A percentile compares a stretch with the other conserved stretches of the same genome.
Evolutionary conservation across 257 asterid genomes (phyloP).

Genomic region (Agastache rugosa): DNA sequence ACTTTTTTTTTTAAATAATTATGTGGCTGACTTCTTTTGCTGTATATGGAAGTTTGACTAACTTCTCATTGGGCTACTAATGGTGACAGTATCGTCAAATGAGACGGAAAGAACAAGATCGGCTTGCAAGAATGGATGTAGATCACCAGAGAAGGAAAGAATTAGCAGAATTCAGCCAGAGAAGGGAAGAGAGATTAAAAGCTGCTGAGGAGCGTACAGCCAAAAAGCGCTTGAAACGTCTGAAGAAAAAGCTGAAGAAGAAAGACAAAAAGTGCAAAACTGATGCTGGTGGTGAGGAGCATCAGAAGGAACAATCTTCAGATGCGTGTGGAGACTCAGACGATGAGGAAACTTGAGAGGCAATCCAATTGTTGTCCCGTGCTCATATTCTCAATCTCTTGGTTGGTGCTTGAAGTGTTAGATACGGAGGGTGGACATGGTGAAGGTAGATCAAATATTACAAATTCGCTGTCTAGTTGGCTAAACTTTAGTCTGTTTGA

Average conservation of each 20-base stretch:
- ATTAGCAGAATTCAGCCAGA: conserved; percentile 66
- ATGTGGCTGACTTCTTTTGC: background rate
- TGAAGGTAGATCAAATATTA: conserved; percentile 16
- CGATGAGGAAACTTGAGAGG: conserved; percentile 43
- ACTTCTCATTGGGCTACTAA: conserved; percentile 24
- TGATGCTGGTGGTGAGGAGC: conserved; percentile 51
- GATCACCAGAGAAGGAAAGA: conserved; percentile 81
- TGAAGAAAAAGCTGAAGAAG: conserved; percentile 82
- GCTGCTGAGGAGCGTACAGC: conserved; percentile 93
- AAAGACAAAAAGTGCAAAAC: conserved; percentile 58
- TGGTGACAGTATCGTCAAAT: conserved; percentile 88
- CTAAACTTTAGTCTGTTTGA: conserved; percentile 2
- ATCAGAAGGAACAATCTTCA: conserved; percentile 55
- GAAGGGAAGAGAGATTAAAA: conserved; percentile 84
- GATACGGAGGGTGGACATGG: conserved; percentile 29
- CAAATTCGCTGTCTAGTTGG: background rate
- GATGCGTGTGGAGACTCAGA: conserved; percentile 63
- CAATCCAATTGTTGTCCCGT: conserved; percentile 6
- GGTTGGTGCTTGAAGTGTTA: background rate
- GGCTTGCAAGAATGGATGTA: conserved; percentile 92
- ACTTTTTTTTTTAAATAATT: background rate
- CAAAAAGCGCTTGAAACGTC: conserved; percentile 81
- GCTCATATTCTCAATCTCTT: background rate
- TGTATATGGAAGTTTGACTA: conserved; percentile 12
- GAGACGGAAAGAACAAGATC: conserved; percentile 97